Evolutionary conservation across 805 yeast species (phyloP), one percentile per base, ranked within the genome.

Genomic region (Zygoascus bituminiphila): DNA sequence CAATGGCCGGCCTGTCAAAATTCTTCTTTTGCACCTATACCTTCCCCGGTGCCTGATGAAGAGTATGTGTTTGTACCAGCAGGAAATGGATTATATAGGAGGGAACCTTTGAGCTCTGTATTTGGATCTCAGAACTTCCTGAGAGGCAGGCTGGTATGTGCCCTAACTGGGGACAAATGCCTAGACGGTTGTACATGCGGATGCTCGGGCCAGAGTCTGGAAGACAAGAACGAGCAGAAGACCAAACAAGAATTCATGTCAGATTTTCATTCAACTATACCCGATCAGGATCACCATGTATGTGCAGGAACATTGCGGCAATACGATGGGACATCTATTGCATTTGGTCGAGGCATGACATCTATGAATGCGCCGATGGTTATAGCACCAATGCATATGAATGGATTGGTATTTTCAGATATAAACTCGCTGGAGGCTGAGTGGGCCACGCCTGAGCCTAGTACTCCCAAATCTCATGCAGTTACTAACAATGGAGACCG

Each of bases 381-480:
- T 17, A 64, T 64, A 22, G 68, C 66, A 7, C 68, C 68, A 9
- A 64, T 64, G 68, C 46, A 56, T 39, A 51, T 54, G 46, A 60
- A 60, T 26, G 55, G 56, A 9, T 49, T 53, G 33, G 36, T 54
- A 14, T 43, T 59, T 24, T 48, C 51, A n/a, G 45, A 48, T 15
- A 25, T 39, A 5, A 31, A 9, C 6, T n/a, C 37, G 2, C 23
- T 43, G 39, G 38, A 43, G 9, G 46, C 14, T 20, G 12, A 17
- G 12, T 31, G 31, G 35, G 14, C 21, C 5, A 21, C 41, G 5
- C 47, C 35, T 14, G 42, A 33, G 10, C 38, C 42, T n/a, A 36
- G 22, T 9, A 36, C 21, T 2, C 22, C 39, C 10, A 12, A 36
- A 14, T 25, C 29, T 7, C 10, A 7, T 7, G 7, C 29, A 10